phyloP scores from a whole-genome alignment of 805 yeast genomes.

The Diddensiella caesifluorescens region DNA sequence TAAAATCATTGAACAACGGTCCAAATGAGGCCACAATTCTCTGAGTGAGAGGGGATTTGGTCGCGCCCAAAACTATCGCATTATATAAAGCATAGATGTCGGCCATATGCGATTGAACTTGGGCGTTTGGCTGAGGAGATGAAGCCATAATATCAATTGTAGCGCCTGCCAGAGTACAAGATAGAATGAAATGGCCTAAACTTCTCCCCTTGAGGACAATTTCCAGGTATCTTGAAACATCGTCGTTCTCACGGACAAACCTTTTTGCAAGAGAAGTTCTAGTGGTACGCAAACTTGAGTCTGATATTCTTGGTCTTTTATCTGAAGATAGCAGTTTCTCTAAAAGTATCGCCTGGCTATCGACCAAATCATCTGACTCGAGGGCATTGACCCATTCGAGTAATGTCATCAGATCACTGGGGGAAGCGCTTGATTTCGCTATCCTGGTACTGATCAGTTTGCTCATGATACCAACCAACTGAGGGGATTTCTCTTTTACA shows the following conservation, averaged over 20 bases:
- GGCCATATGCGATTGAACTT: conserved; percentile 13
- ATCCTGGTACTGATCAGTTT: too few relatives aligned
- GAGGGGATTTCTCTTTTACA: background rate
- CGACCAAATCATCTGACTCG: conserved; percentile 23
- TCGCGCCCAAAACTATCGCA: conserved; percentile 29
- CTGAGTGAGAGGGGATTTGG: conserved; percentile 24
- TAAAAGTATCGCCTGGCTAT: conserved; percentile 37
- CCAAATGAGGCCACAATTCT: conserved; percentile 32
- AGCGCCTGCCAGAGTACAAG: conserved; percentile 36
- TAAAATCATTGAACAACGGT: conserved; percentile 41
- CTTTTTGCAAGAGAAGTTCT: conserved; percentile 21
- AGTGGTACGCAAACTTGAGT: conserved; percentile 25
- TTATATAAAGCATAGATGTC: conserved; percentile 25
- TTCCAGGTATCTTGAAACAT: conserved; percentile 6
- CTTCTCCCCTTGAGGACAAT: conserved; percentile 9
- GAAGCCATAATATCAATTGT: conserved; percentile 21
- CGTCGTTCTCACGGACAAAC: background rate
- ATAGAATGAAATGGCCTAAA: conserved; percentile 29
- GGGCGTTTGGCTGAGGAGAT: conserved; percentile 19
- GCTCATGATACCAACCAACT: background rate
- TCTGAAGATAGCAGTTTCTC: conserved; percentile 32
- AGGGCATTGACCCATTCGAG: conserved; percentile 48
- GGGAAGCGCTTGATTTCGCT: conserved; percentile 34
- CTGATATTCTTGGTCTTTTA: conserved; percentile 25
- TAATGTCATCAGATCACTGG: conserved; percentile 51